Evolutionary conservation across 192 early-diverging fungal species (phyloP).

Genomic region (Linnemannia elongata): DNA sequence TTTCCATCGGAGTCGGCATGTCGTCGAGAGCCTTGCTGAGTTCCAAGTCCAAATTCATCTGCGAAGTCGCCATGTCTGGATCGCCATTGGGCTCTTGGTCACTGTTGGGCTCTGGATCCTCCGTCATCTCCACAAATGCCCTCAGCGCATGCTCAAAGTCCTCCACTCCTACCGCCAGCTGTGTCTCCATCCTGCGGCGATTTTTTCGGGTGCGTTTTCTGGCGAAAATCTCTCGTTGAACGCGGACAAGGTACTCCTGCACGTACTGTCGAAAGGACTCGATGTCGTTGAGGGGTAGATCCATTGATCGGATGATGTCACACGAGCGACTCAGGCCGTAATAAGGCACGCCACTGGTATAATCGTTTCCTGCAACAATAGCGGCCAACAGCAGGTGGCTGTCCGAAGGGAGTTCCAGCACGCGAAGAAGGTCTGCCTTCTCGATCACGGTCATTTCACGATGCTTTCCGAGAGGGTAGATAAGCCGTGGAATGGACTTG

Average conservation of each 20-base stretch:
- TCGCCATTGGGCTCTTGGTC: background rate
- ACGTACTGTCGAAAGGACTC: background rate
- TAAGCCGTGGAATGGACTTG: background rate
- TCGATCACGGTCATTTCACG: background rate
- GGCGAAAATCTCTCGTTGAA: too few species aligned
- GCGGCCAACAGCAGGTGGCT: background rate
- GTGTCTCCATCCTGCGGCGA: background rate
- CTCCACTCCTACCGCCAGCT: background rate
- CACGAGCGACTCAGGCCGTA: conserved; percentile 1
- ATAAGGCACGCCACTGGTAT: background rate
- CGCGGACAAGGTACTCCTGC: background rate
- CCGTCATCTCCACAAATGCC: background rate
- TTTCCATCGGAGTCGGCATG: background rate
- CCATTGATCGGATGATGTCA: background rate
- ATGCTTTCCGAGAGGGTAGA: background rate
- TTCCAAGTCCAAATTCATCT: background rate
- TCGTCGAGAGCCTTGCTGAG: background rate
- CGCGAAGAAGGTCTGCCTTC: background rate
- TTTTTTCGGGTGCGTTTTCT: background rate
- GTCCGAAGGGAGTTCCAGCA: background rate
- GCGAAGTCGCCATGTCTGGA: background rate
- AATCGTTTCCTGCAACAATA: background rate
- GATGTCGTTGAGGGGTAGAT: background rate
- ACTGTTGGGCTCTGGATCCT: background rate
- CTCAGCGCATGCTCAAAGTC: background rate